Base-by-base conservation (phyloP, 2,329 filamentous ascomycete genomes). In the Pyrenochaeta sp. region DNA sequence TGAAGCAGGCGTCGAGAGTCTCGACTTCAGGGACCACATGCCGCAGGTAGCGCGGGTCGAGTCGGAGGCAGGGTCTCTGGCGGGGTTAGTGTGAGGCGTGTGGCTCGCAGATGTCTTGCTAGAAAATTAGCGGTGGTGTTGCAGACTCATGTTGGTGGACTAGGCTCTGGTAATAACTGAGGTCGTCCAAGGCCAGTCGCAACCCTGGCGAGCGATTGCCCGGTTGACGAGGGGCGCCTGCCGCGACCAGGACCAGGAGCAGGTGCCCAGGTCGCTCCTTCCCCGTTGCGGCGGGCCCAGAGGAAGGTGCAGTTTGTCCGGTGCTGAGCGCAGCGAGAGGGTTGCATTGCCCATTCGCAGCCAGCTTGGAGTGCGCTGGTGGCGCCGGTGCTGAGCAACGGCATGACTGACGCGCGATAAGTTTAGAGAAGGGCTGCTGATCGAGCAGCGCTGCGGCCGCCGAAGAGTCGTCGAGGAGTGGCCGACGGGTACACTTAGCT, bases 341-440 rank as follows among this genome's bases (percentile, higher is more conserved):
- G n/a, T n/a, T n/a, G n/a, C n/a, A n/a, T n/a, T n/a, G n/a, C n/a
- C n/a, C n/a, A n/a, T n/a, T n/a, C n/a, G n/a, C n/a, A n/a, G n/a
- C n/a, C n/a, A n/a, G n/a, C n/a, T n/a, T 28, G 44, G 8, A 36
- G 24, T 41, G 30, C 30, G 14, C 21, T 30, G 26, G 40, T 53
- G 46, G 43, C 46, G 44, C 19, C 9, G 4, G 8, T 29, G 31
- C 17, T 13, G 17, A 13, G 31, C 13, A n/a, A 8, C 15, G 31
- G 18, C n/a, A 35, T 22, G 22, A 30, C 40, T 27, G 35, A 26
- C 31, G 24, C 19, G 32, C 21, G n/a, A 32, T 29, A 41, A 22
- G 22, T 35, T 35, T 44, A 41, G 43, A 35, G 44, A 36, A 32
- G 45, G 47, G 43, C 49, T 53, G 49, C 49, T 53, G 43, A 44